phyloP scores from a whole-genome alignment of 225 moss, liverwort and hornwort genomes.

The Straminergon stramineum region DNA sequence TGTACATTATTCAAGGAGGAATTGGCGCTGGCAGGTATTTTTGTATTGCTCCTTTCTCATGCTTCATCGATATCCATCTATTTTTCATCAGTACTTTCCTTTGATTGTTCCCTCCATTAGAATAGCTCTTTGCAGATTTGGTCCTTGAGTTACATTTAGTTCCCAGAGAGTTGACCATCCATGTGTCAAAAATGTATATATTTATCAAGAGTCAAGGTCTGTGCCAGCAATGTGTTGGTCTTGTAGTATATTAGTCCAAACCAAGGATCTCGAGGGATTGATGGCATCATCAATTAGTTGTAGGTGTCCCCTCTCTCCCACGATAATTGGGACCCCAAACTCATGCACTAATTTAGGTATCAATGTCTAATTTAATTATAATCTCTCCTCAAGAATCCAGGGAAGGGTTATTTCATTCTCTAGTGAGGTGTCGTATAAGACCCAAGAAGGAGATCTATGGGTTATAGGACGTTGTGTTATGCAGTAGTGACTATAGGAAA shows the following conservation, averaged over 20 bases:
- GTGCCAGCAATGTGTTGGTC: neutral
- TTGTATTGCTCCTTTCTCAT: neutral
- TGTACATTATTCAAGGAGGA: constrained; percentile 75
- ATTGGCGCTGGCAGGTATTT: constrained; percentile 82
- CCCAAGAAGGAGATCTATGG: neutral
- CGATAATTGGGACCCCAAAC: neutral
- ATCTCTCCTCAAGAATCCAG: neutral
- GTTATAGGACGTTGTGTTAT: neutral
- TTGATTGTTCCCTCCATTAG: neutral
- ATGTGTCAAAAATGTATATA: neutral
- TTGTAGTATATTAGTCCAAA: neutral
- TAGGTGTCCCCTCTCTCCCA: neutral
- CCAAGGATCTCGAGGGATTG: neutral
- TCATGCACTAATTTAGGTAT: neutral
- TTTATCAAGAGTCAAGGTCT: neutral
- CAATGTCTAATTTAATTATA: neutral
- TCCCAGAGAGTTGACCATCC: neutral
- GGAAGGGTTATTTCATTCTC: neutral
- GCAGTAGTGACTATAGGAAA: neutral
- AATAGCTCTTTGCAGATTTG: neutral
- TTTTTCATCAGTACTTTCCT: neutral
- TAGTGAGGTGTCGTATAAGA: neutral
- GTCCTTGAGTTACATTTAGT: neutral
- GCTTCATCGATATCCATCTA: neutral
- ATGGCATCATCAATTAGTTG: neutral